Evolutionary conservation across 306 rosid genomes (phyloP).

Genomic region (Rosa persica): DNA sequence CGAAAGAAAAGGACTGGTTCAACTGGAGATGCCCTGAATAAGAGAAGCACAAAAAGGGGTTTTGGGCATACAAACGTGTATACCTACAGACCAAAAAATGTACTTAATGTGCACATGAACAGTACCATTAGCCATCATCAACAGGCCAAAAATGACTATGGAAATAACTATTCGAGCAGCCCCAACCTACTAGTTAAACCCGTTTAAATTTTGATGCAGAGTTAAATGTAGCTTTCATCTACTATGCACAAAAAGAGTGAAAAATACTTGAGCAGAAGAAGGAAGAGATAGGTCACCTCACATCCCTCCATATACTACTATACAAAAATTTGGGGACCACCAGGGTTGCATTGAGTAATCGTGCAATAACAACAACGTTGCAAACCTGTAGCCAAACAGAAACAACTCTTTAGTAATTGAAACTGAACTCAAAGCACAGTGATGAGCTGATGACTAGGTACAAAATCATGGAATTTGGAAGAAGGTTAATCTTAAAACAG

Average conservation of each 20-base stretch:
- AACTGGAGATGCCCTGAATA: neutral
- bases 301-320: constrained; percentile 95
- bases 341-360: constrained; percentile 77
- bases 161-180: neutral
- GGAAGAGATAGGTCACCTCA: constrained; percentile 56
- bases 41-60: neutral
- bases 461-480: constrained; percentile 17
- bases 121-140: neutral
- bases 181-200: constrained; percentile 1
- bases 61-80: neutral
- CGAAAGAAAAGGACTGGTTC: neutral
- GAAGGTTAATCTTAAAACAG: constrained; percentile 14
- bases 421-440: neutral
- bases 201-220: constrained; percentile 10
- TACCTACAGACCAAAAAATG: neutral
- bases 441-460: neutral
- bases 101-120: neutral
- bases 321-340: constrained; percentile 87
- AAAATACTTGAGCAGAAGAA: constrained; percentile 6
- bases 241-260: constrained; percentile 9
- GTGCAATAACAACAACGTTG: constrained; percentile 80
- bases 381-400: constrained; percentile 69
- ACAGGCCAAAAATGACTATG: neutral
- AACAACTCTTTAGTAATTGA: neutral
- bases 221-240: constrained; percentile 9